phyloP scores from a whole-genome alignment of 805 yeast species.

The Ascoidea rubescens region DNA sequence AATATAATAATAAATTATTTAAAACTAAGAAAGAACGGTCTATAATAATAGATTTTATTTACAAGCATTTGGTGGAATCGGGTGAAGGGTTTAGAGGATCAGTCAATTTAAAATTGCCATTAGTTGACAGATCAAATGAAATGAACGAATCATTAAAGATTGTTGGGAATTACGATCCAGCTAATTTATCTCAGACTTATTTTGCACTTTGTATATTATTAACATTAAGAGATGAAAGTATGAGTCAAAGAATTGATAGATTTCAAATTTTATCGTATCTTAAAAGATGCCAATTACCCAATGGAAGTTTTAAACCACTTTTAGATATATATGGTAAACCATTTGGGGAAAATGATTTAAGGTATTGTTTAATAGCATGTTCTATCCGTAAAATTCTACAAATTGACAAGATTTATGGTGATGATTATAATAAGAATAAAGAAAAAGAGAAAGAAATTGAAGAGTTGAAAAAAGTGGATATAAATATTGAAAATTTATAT shows the following conservation, averaged over 20 bases:
- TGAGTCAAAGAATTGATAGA: conserved; percentile 23
- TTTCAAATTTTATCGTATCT: conserved; percentile 39
- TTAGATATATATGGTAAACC: conserved; percentile 22
- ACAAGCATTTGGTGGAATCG: conserved; percentile 27
- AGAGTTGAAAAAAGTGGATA: conserved; percentile 18
- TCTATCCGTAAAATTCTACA: conserved; percentile 42
- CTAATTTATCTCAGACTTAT: conserved; percentile 63
- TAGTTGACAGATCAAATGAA: neutral
- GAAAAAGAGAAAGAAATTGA: conserved; percentile 15
- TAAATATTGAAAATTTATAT: conserved; percentile 27
- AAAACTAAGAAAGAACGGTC: conserved; percentile 16
- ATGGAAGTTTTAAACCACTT: conserved; percentile 43
- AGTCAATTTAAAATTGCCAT: conserved; percentile 23
- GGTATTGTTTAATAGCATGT: conserved; percentile 64
- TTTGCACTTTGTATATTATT: conserved; percentile 52
- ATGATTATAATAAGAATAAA: conserved; percentile 13
- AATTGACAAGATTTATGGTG: conserved; percentile 20
- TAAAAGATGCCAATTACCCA: conserved; percentile 40
- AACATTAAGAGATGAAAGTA: conserved; percentile 31
- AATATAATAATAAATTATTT: conserved; percentile 14
- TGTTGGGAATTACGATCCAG: conserved; percentile 32
- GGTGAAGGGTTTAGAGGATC: conserved; percentile 48
- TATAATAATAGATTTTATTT: conserved; percentile 28
- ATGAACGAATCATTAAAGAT: neutral
- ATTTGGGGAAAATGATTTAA: conserved; percentile 51